These are phyloP conservation scores for Haematococcus sp. DNA, from an alignment of 139 green algal species.

Conservation along the genomic window DNA sequence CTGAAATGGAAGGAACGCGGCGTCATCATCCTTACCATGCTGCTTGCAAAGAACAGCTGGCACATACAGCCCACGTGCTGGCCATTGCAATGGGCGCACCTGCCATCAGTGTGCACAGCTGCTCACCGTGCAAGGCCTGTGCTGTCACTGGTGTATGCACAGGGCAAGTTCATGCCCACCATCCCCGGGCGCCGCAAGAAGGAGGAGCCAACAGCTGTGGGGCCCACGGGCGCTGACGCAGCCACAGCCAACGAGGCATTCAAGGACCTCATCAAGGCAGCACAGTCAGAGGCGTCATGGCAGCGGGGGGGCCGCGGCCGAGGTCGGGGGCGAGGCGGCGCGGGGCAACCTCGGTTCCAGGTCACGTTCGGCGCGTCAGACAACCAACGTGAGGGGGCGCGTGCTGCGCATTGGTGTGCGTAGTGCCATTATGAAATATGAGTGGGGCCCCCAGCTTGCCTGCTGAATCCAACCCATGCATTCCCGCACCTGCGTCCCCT, in stretches of 20 bases:
- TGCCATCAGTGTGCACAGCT: too few relatives aligned
- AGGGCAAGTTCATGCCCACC: slow-evolving; percentile 43
- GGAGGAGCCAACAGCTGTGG: slow-evolving; percentile 15
- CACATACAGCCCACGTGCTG: too few relatives aligned
- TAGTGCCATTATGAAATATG: too few relatives aligned
- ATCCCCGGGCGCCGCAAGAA: slow-evolving; percentile 42
- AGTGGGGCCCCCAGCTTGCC: too few relatives aligned
- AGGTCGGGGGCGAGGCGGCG: slow-evolving; percentile 5
- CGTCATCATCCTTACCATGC: too few relatives aligned
- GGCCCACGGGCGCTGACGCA: slow-evolving; percentile 4
- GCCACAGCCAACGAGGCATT: slow-evolving; percentile 40
- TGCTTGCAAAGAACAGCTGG: too few relatives aligned
- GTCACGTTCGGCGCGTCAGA: slow-evolving; percentile 34
- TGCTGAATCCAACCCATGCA: too few relatives aligned
- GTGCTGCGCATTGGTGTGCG: too few relatives aligned
- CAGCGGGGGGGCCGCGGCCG: slow-evolving; percentile 7
- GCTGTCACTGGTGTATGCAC: background rate
- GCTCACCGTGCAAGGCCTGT: too few relatives aligned
- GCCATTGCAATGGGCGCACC: too few relatives aligned
- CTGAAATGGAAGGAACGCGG: too few relatives aligned
- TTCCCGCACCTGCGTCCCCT: too few relatives aligned
- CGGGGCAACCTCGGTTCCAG: slow-evolving; percentile 18
- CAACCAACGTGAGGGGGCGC: background rate
- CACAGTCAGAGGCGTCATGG: slow-evolving; percentile 21
- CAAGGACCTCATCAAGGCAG: slow-evolving; percentile 48